A percentile compares a stretch with the other conserved stretches of the same genome.
Evolutionary conservation across 2,329 filamentous ascomycete species (phyloP).

Genomic region (Diaporthe vexans): DNA sequence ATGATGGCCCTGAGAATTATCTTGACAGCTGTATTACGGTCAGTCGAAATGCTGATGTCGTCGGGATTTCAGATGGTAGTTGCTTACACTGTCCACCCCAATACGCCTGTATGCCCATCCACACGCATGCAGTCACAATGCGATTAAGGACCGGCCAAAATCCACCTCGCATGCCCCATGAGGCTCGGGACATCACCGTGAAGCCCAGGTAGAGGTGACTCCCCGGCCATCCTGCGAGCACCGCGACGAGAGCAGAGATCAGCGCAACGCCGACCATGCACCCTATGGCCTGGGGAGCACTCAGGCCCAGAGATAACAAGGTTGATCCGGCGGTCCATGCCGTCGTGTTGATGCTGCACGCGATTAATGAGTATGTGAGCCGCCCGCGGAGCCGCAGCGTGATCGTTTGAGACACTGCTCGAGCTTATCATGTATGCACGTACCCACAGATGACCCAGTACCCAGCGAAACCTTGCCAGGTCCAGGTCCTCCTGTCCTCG

Average conservation of each 20-base stretch:
- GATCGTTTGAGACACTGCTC: too few species aligned
- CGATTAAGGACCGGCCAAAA: slow-evolving; percentile 51
- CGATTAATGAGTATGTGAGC: background rate
- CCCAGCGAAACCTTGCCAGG: slow-evolving; percentile 49
- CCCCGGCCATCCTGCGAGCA: slow-evolving; percentile 53
- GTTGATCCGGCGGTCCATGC: slow-evolving; percentile 49
- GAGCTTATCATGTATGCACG: background rate
- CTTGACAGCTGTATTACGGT: slow-evolving; percentile 44
- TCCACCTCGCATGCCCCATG: slow-evolving; percentile 49
- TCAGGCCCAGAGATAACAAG: slow-evolving; percentile 48
- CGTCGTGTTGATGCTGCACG: slow-evolving; percentile 45
- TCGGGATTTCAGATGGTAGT: accelerated
- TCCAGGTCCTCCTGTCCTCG: slow-evolving; percentile 47
- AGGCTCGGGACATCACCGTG: slow-evolving; percentile 49
- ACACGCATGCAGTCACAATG: slow-evolving; percentile 50
- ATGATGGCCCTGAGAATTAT: slow-evolving; percentile 49
- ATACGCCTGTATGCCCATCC: slow-evolving; percentile 50
- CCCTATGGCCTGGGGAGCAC: slow-evolving; percentile 49
- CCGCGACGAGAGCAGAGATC: slow-evolving; percentile 51
- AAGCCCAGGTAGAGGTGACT: slow-evolving; percentile 52
- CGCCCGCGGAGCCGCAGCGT: background rate
- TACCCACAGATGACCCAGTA: slow-evolving; percentile 50
- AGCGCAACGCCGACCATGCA: slow-evolving; percentile 51
- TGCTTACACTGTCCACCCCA: slow-evolving; percentile 48
- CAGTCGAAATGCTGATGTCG: background rate